Percentiles rank a stretch among this genome's conserved stretches.
phyloP scores from a whole-genome alignment of 305 asterid species.

The Fraxinus floribunda region DNA sequence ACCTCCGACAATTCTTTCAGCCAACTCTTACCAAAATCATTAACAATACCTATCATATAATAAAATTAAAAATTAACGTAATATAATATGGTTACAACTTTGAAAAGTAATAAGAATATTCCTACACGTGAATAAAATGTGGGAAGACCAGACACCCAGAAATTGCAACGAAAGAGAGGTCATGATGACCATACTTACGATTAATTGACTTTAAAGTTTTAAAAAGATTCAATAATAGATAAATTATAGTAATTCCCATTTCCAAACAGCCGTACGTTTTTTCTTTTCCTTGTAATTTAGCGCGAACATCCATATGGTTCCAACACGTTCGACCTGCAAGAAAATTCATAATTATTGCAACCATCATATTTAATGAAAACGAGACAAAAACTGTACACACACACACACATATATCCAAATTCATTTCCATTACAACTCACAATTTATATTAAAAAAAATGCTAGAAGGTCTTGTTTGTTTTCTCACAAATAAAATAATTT shows the following conservation, averaged over 20 bases:
- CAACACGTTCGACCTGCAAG: slow-evolving; percentile 29
- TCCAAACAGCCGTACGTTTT: neutral
- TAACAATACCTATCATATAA: no score
- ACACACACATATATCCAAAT: no score
- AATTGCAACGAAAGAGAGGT: neutral
- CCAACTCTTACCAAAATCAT: neutral
- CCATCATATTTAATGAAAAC: no score
- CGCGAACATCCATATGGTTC: slow-evolving; percentile 16
- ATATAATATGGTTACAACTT: neutral
- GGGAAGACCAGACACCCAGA: neutral
- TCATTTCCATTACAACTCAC: no score
- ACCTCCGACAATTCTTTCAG: neutral
- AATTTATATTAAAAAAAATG: no score
- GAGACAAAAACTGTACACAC: no score
- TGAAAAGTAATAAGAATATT: neutral
- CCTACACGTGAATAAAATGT: neutral
- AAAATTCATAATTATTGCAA: neutral
- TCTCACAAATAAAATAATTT: no score
- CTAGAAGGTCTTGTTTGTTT: no score
- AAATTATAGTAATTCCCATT: neutral
- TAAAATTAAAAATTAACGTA: neutral
- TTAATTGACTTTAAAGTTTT: neutral
- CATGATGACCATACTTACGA: neutral
- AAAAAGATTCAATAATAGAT: neutral
- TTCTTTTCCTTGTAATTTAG: neutral